These are phyloP conservation scores for Alternaria burnsii DNA, from an alignment of 2,329 filamentous ascomycete species.

Conservation along the genomic window DNA sequence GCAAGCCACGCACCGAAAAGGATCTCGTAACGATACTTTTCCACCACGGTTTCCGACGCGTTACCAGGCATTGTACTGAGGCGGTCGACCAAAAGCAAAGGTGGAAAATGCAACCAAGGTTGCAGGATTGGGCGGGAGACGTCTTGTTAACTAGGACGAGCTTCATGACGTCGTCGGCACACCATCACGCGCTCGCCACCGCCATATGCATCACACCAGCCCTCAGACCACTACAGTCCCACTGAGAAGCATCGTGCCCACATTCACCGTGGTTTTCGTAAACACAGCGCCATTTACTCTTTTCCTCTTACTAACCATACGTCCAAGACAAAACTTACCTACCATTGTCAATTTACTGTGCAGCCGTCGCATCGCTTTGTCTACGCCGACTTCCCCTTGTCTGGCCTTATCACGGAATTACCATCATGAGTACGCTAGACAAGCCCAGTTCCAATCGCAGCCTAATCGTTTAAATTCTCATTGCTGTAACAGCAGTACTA, in stretches of 20 bases:
- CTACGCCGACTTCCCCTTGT: not conserved
- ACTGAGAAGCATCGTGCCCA: not conserved
- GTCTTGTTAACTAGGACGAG: constrained; percentile 5
- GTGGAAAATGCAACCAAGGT: not conserved
- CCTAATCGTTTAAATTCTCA: not conserved
- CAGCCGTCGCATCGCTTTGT: not conserved
- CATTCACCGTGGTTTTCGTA: not conserved
- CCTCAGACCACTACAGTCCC: constrained; percentile 1
- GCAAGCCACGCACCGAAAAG: constrained; percentile 39
- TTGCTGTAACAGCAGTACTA: not conserved
- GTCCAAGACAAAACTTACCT: not conserved
- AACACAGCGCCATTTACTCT: not conserved
- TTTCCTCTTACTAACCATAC: not conserved
- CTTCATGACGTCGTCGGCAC: constrained; percentile 21
- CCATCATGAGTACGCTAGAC: not conserved
- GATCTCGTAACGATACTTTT: constrained; percentile 43
- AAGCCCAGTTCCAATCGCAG: not conserved
- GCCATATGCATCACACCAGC: constrained; percentile 10
- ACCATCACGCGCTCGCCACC: constrained; percentile 16
- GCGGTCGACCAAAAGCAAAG: not conserved
- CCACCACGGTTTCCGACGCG: constrained; percentile 23
- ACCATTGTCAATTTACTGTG: not conserved
- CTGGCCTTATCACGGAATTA: not conserved
- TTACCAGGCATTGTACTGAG: constrained; percentile 25
- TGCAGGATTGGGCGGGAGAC: not conserved